phyloP scores from a whole-genome alignment of 345 rosid genomes.

The Camelina neglecta region DNA sequence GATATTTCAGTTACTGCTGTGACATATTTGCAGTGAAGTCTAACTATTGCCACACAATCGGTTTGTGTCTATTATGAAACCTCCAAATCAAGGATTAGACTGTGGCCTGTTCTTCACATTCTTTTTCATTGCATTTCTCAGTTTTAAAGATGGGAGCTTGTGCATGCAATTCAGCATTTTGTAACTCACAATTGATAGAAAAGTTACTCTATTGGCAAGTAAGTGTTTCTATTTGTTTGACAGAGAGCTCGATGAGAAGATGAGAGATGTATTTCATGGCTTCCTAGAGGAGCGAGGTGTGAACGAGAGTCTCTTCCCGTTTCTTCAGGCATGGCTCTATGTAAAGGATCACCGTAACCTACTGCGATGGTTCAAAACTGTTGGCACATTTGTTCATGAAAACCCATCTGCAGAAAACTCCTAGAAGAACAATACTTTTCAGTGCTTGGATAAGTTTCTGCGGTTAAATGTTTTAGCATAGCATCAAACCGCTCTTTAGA shows the following conservation, averaged over 20 bases:
- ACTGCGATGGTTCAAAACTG: constrained; percentile 80
- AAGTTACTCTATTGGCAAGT: constrained; percentile 2
- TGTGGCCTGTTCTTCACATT: not conserved
- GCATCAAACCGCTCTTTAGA: constrained; percentile 9
- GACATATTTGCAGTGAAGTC: not conserved
- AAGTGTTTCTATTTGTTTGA: constrained; percentile 24
- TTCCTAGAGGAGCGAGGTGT: constrained; percentile 86
- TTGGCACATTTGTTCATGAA: constrained; percentile 65
- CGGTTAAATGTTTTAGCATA: not conserved
- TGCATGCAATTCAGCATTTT: not conserved
- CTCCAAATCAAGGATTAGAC: not conserved
- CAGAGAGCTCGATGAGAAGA: constrained; percentile 79
- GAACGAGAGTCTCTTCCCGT: constrained; percentile 75
- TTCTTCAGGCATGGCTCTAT: constrained; percentile 94
- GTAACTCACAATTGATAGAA: constrained; percentile 6
- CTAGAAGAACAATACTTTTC: not conserved
- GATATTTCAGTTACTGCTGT: not conserved
- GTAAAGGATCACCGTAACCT: constrained; percentile 83
- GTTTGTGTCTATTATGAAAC: not conserved
- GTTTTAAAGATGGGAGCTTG: not conserved
- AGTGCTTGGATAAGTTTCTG: constrained; percentile 1
- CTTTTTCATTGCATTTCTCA: constrained; percentile 9
- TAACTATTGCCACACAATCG: not conserved
- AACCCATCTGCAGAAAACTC: constrained; percentile 43
- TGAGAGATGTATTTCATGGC: constrained; percentile 79